phyloP scores from a whole-genome alignment of 305 asterid genomes.

The Fraxinus floribunda region DNA sequence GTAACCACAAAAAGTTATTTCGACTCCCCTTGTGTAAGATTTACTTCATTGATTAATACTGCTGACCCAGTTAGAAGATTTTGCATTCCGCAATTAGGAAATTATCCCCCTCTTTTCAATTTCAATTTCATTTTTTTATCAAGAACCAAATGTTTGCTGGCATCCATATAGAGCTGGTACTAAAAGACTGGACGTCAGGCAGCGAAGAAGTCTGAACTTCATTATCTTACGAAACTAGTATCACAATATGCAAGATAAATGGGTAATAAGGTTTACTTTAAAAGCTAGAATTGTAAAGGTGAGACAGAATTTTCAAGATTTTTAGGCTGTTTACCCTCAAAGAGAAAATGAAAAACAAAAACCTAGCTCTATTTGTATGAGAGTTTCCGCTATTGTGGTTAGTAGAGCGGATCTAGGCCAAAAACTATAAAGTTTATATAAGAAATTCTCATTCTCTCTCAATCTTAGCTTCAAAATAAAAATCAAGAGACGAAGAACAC shows the following conservation, averaged over 20 bases:
- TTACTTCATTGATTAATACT: conserved; percentile 13
- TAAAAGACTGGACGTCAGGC: conserved; percentile 20
- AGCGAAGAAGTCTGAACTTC: not conserved
- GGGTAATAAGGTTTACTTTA: not conserved
- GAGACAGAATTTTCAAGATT: not conserved
- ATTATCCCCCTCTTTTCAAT: conserved; percentile 3
- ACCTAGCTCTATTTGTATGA: not conserved
- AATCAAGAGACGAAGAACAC: not conserved
- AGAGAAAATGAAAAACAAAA: not conserved
- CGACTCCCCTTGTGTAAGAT: conserved; percentile 19
- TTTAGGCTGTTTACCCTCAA: not conserved
- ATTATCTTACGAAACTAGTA: not conserved
- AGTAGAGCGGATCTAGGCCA: not conserved
- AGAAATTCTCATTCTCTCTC: not conserved
- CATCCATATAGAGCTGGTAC: conserved; percentile 1
- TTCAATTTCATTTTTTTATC: conserved; percentile 5
- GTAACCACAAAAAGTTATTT: not conserved
- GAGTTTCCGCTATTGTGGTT: not conserved
- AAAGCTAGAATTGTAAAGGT: not conserved
- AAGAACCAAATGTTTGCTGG: not conserved
- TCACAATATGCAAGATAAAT: not conserved
- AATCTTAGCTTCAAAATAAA: not conserved
- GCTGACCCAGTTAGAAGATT: conserved; percentile 10
- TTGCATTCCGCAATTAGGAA: conserved; percentile 19
- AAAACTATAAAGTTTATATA: not conserved